Percentiles rank a stretch among this genome's conserved stretches.
Evolutionary conservation across 2,329 filamentous ascomycete species (phyloP).

Genomic region (Colletotrichum sp.): DNA sequence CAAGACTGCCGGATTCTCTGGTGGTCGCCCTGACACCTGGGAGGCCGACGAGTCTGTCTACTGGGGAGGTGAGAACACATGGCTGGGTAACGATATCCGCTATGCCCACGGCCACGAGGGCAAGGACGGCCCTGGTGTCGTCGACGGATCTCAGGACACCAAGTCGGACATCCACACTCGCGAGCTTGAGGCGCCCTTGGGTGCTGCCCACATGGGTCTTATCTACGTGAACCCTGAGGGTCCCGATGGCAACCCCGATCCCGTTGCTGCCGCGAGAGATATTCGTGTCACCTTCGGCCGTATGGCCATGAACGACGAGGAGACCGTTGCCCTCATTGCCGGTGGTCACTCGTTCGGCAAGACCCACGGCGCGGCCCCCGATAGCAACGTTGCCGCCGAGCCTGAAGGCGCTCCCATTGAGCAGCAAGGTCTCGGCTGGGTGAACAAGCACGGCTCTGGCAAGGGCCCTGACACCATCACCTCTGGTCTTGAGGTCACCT

Average conservation of each 20-base stretch:
- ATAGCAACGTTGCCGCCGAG: slow-evolving; percentile 66
- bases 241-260: slow-evolving; percentile 74
- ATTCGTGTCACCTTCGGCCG: slow-evolving; percentile 79
- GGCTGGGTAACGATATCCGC: slow-evolving; percentile 71
- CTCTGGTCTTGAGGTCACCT: slow-evolving; percentile 78
- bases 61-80: slow-evolving; percentile 81
- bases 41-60: slow-evolving; percentile 78
- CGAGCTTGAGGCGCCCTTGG: slow-evolving; percentile 69
- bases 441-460: slow-evolving; percentile 66
- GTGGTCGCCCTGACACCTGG: slow-evolving; percentile 74
- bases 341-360: slow-evolving; percentile 85
- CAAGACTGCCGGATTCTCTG: slow-evolving; percentile 75
- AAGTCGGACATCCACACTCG: slow-evolving; percentile 17
- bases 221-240: slow-evolving; percentile 87
- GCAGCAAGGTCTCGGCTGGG: slow-evolving; percentile 76
- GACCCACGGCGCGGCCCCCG: slow-evolving; percentile 74
- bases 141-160: slow-evolving; percentile 34
- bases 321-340: slow-evolving; percentile 80
- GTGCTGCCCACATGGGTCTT: slow-evolving; percentile 74
- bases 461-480: slow-evolving; percentile 77
- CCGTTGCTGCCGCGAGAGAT: slow-evolving; percentile 71
- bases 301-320: slow-evolving; percentile 85
- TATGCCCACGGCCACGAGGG: slow-evolving; percentile 54
- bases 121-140: slow-evolving; percentile 34
- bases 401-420: slow-evolving; percentile 70